Percentiles rank a stretch among this genome's conserved stretches.
phyloP scores from a whole-genome alignment of 2,329 filamentous ascomycete species.

The Colletotrichum tamarilloi region DNA sequence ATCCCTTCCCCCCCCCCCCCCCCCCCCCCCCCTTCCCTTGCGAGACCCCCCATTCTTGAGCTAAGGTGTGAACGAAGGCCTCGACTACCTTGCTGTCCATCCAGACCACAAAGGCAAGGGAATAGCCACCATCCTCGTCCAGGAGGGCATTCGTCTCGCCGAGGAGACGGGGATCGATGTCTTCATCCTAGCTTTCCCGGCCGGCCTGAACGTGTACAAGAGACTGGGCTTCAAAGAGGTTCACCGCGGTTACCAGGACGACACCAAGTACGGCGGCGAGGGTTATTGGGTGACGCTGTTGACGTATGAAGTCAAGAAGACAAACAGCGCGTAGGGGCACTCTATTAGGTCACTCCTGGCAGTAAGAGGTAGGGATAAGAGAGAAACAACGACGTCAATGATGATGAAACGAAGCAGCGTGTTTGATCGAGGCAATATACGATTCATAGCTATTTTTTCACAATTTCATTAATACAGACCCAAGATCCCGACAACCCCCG shows the following conservation, averaged over 20 bases:
- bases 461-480: neutral
- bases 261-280: constrained; percentile 24
- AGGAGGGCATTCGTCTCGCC: constrained; percentile 40
- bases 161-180: constrained; percentile 40
- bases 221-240: constrained; percentile 40
- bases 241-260: constrained; percentile 41
- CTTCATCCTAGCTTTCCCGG: constrained; percentile 39
- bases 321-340: neutral
- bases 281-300: constrained; percentile 23
- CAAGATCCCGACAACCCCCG: neutral
- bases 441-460: neutral
- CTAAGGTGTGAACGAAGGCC: constrained; percentile 27
- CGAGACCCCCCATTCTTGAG: neutral
- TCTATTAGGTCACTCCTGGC: too few relatives aligned
- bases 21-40: too few relatives aligned
- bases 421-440: neutral
- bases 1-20: too few relatives aligned
- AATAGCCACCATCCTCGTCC: constrained; percentile 39
- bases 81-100: constrained; percentile 44
- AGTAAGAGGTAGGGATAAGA: neutral
- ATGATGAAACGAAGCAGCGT: neutral
- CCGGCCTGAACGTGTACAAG: constrained; percentile 39
- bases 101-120: constrained; percentile 43
- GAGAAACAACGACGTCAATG: neutral
- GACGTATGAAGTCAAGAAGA: constrained; percentile 4